phyloP scores from a whole-genome alignment of 495 filamentous ascomycete genomes.

The Neurospora sp. region DNA sequence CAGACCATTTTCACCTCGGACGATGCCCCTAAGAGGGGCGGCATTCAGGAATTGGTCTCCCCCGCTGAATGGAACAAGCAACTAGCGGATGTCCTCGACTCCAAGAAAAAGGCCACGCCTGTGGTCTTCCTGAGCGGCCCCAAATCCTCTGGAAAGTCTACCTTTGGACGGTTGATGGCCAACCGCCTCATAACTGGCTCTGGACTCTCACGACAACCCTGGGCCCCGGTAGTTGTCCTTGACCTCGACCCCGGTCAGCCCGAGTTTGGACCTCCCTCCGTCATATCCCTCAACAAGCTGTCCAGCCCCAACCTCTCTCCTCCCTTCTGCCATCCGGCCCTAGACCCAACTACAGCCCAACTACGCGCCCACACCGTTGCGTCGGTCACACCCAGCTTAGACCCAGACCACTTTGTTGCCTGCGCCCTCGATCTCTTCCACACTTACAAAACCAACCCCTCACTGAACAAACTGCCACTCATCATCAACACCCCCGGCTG shows the following conservation, averaged over 20 bases:
- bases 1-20: slow-evolving; percentile 37
- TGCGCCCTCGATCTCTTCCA: slow-evolving; percentile 59
- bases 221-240: slow-evolving; percentile 48
- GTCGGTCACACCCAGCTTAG: slow-evolving; percentile 54
- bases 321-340: slow-evolving; percentile 59
- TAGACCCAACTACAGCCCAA: slow-evolving; percentile 11
- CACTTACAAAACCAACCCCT: slow-evolving; percentile 43
- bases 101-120: slow-evolving; percentile 29
- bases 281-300: slow-evolving; percentile 60
- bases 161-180: slow-evolving; percentile 62
- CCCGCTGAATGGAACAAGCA: slow-evolving; percentile 56
- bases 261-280: slow-evolving; percentile 68
- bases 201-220: slow-evolving; percentile 14
- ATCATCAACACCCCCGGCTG: slow-evolving; percentile 78
- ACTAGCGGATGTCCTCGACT: slow-evolving; percentile 26
- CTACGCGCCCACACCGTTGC: slow-evolving; percentile 65
- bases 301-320: slow-evolving; percentile 58
- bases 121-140: slow-evolving; percentile 61
- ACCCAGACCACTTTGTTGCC: slow-evolving; percentile 59
- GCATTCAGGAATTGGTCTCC: slow-evolving; percentile 51
- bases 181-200: slow-evolving; percentile 59
- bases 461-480: slow-evolving; percentile 40
- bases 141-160: slow-evolving; percentile 80
- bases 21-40: slow-evolving; percentile 30
- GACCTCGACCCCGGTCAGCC: slow-evolving; percentile 82